phyloP scores from a whole-genome alignment of 2,329 filamentous ascomycete genomes.

The Penicillium corylophilum region DNA sequence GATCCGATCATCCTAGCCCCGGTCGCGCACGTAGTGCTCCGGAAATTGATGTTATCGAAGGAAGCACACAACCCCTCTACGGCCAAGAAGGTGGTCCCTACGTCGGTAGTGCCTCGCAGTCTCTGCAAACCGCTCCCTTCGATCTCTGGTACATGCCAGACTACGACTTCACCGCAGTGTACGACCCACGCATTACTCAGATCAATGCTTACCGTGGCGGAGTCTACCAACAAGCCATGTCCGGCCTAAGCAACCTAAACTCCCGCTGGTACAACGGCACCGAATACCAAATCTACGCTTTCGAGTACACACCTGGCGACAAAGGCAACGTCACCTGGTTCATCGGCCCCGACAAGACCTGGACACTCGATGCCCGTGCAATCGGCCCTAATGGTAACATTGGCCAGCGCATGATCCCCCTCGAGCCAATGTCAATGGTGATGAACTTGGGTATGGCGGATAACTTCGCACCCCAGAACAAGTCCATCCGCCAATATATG shows the following conservation, averaged over 20 bases:
- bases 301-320: constrained; percentile 62
- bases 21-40: constrained; percentile 66
- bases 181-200: constrained; percentile 56
- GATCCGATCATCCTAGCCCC: constrained; percentile 64
- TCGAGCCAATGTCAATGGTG: constrained; percentile 67
- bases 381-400: constrained; percentile 69
- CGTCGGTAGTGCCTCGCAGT: constrained; percentile 65
- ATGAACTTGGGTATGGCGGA: constrained; percentile 70
- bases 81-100: constrained; percentile 44
- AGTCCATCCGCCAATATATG: constrained; percentile 56
- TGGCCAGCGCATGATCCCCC: constrained; percentile 62
- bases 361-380: constrained; percentile 60
- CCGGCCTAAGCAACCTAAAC: constrained; percentile 61
- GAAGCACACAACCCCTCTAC: constrained; percentile 57
- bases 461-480: constrained; percentile 63
- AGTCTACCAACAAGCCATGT: constrained; percentile 63
- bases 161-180: constrained; percentile 63
- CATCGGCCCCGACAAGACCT: constrained; percentile 64
- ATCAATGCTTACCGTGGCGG: constrained; percentile 64
- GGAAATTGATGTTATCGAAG: constrained; percentile 72
- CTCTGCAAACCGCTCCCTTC: constrained; percentile 67
- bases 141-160: constrained; percentile 69
- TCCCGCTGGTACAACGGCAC: constrained; percentile 67
- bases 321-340: constrained; percentile 67
- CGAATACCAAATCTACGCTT: constrained; percentile 62